Percentiles rank a stretch among this genome's conserved stretches.
These are phyloP conservation scores for Pseudogymnoascus sp. DNA, from an alignment of 2,329 filamentous ascomycete genomes.

Conservation along the genomic window DNA sequence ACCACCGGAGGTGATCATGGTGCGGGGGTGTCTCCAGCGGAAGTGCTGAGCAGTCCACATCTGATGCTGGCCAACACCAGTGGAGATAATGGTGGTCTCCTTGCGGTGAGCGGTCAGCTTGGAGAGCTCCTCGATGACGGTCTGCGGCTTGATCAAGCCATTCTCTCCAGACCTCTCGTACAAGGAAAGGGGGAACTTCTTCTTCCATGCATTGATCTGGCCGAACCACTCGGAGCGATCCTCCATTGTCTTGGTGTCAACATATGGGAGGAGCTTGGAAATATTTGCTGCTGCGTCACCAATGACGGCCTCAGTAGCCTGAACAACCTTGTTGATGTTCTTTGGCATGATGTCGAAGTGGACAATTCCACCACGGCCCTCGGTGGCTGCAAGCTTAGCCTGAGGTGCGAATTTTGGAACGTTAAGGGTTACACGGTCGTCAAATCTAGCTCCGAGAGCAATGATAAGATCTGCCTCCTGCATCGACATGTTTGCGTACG, in stretches of 20 bases:
- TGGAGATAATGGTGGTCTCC: constrained; percentile 78
- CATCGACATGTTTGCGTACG: constrained; percentile 97
- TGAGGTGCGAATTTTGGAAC: constrained; percentile 82
- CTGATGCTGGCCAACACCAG: constrained; percentile 94
- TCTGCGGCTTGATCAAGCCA: constrained; percentile 88
- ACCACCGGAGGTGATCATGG: constrained; percentile 94
- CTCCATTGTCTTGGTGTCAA: constrained; percentile 53
- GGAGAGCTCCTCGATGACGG: constrained; percentile 83
- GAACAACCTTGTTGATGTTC: constrained; percentile 99
- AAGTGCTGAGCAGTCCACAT: constrained; percentile 99
- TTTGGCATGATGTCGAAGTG: constrained; percentile 99
- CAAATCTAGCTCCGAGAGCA: constrained; percentile 86
- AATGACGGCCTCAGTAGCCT: constrained; percentile 91
- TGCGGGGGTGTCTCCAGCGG: constrained; percentile 83
- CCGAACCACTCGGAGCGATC: constrained; percentile 79
- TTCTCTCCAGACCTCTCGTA: constrained; percentile 72
- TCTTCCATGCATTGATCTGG: constrained; percentile 86
- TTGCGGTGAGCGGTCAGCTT: constrained; percentile 74
- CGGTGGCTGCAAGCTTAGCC: constrained; percentile 74
- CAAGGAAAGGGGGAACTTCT: constrained; percentile 73
- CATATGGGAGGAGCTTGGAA: constrained; percentile 61
- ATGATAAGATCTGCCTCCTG: constrained; percentile 95
- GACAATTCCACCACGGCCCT: constrained; percentile 86
- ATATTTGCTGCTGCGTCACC: constrained; percentile 83
- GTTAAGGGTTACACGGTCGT: constrained; percentile 84